A percentile compares a stretch with the other conserved stretches of the same genome.
phyloP scores from a whole-genome alignment of 2,329 filamentous ascomycete species.

The Colletotrichum aenigma region DNA sequence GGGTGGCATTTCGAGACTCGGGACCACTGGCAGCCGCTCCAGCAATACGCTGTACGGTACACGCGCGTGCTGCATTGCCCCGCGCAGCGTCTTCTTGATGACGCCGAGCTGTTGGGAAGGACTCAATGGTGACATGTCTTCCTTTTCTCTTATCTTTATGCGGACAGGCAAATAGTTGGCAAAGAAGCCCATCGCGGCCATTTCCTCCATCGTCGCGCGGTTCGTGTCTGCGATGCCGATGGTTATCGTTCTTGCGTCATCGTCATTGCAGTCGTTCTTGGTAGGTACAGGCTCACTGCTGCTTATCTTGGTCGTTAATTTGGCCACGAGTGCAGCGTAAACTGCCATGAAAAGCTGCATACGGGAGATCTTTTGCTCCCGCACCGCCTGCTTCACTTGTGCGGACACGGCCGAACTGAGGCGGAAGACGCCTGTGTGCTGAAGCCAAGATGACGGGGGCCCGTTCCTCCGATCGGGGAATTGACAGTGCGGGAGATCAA shows the following conservation, averaged over 20 bases:
- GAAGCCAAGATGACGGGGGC: not conserved
- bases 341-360: not conserved
- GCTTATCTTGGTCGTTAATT: not conserved
- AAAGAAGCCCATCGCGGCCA: constrained; percentile 46
- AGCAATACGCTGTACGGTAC: not conserved
- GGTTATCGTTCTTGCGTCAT: not conserved
- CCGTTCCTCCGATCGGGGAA: not conserved
- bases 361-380: not conserved
- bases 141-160: constrained; percentile 28
- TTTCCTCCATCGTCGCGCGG: constrained; percentile 31
- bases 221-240: constrained; percentile 56
- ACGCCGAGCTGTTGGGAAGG: not conserved
- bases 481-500: not conserved
- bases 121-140: not conserved
- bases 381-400: not conserved
- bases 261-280: not conserved
- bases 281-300: not conserved
- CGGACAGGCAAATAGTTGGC: constrained; percentile 53
- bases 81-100: not conserved
- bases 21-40: not conserved
- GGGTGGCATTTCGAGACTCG: not conserved
- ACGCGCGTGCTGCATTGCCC: not conserved
- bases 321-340: not conserved
- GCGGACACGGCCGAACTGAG: not conserved
- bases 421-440: not conserved